Conservation (phyloP, 2,329 filamentous ascomycete genomes). For the Neoscytalidium dimidiatum region DNA sequence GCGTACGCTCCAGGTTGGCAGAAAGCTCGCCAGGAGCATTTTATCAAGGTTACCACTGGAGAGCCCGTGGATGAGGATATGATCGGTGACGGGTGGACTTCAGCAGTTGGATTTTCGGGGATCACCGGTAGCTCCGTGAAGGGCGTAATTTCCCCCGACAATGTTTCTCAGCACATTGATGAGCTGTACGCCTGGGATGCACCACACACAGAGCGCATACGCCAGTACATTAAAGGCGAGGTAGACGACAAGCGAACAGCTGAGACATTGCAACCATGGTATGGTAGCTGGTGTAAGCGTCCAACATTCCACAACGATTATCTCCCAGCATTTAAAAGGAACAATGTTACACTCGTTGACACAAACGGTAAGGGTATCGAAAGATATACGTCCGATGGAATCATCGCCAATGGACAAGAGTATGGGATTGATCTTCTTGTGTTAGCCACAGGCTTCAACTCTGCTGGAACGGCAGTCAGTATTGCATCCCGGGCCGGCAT, state of each 20-base stretch:
- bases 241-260: conserved; percentile 58
- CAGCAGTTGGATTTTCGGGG: conserved; percentile 24
- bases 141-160: conserved; percentile 30
- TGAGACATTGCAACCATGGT: conserved; percentile 28
- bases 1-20: conserved; percentile 52
- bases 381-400: conserved; percentile 46
- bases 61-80: conserved; percentile 38
- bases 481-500: conserved; percentile 34
- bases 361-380: conserved; percentile 58
- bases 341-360: conserved; percentile 63
- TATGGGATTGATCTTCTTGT: conserved; percentile 53
- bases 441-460: conserved; percentile 49
- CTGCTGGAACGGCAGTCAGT: conserved; percentile 28
- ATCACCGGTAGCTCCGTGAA: conserved; percentile 38
- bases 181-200: conserved; percentile 44
- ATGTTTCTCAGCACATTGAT: conserved; percentile 36
- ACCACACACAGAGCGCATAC: conserved; percentile 45
- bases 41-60: conserved; percentile 41
- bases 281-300: conserved; percentile 63
- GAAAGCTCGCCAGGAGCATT: conserved; percentile 48
- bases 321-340: conserved; percentile 58
- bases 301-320: conserved; percentile 64
- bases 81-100: conserved; percentile 53
- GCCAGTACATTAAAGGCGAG: conserved; percentile 48
- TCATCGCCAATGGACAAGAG: conserved; percentile 51